These are phyloP conservation scores for Trametes hirsuta DNA, from an alignment of 1,284 basidiomycete genomes.

Conservation along the genomic window DNA sequence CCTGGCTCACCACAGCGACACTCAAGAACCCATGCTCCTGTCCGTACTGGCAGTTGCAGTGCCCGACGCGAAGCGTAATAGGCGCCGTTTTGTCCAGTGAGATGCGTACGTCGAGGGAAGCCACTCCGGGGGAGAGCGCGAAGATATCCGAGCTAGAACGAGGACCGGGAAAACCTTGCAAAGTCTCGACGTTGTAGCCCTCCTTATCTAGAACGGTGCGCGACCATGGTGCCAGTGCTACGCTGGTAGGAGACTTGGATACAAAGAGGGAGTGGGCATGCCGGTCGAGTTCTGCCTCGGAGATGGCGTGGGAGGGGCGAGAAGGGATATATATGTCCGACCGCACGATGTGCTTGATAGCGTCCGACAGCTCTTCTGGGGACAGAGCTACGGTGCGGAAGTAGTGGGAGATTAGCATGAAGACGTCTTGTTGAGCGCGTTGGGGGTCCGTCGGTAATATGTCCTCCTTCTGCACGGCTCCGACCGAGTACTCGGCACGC, in stretches of 20 bases:
- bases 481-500: constrained; percentile 4
- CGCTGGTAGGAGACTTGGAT: neutral
- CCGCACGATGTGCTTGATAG: neutral
- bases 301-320: neutral
- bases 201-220: too few species aligned
- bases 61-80: constrained; percentile 8
- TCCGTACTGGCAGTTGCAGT: constrained; percentile 13
- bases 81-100: neutral
- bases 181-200: neutral
- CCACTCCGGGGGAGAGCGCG: neutral
- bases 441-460: neutral
- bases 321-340: constrained; percentile 3
- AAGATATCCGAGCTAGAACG: neutral
- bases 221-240: constrained; percentile 2
- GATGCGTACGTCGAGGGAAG: neutral
- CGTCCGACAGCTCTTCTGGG: neutral
- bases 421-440: neutral
- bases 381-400: constrained; percentile 1
- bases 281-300: neutral
- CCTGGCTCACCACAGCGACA: neutral
- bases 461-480: neutral
- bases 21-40: neutral
- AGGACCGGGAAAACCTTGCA: neutral
- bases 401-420: neutral
- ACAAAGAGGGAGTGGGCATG: neutral